A percentile compares a stretch with the other conserved stretches of the same genome.
Evolutionary conservation across 768 basidiomycete genomes (phyloP).

Genomic region (Boletus coccyginus): DNA sequence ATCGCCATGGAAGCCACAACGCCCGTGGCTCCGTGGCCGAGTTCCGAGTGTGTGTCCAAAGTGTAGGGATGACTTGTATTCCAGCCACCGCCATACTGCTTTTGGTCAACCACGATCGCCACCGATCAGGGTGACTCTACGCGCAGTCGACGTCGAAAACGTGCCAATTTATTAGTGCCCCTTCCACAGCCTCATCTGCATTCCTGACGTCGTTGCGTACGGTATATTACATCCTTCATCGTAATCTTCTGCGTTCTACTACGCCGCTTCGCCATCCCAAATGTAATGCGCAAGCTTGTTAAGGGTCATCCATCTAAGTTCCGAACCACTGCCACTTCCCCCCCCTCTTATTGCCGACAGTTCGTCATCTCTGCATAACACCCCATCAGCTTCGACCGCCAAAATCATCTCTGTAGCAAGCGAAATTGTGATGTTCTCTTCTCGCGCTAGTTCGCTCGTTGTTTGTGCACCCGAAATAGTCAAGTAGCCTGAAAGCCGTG

Average conservation of each 20-base stretch:
- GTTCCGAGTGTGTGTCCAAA: neutral
- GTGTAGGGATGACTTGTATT: constrained; percentile 1
- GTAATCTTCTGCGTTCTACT: constrained; percentile 3
- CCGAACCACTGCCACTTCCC: constrained; percentile 48
- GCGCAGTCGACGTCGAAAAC: constrained; percentile 28
- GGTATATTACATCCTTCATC: constrained; percentile 5
- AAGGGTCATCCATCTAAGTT: constrained; percentile 65
- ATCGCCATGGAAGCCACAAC: constrained; percentile 21
- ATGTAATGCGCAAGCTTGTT: constrained; percentile 65
- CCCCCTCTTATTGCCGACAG: constrained; percentile 35
- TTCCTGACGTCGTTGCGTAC: constrained; percentile 12
- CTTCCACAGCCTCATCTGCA: constrained; percentile 11
- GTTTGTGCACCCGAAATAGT: constrained; percentile 50
- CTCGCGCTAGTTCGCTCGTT: constrained; percentile 66
- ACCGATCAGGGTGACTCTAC: constrained; percentile 18
- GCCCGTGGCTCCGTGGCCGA: constrained; percentile 18
- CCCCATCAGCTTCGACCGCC: constrained; percentile 67
- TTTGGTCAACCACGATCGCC: constrained; percentile 10
- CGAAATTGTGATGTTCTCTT: constrained; percentile 70
- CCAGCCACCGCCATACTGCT: neutral
- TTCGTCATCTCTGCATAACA: constrained; percentile 75
- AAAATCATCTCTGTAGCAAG: constrained; percentile 77
- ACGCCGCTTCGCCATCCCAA: constrained; percentile 63
- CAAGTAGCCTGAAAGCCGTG: constrained; percentile 59
- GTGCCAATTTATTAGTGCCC: constrained; percentile 10